Conservation (phyloP, 257 asterid genomes). For the Solanum piurae region DNA sequence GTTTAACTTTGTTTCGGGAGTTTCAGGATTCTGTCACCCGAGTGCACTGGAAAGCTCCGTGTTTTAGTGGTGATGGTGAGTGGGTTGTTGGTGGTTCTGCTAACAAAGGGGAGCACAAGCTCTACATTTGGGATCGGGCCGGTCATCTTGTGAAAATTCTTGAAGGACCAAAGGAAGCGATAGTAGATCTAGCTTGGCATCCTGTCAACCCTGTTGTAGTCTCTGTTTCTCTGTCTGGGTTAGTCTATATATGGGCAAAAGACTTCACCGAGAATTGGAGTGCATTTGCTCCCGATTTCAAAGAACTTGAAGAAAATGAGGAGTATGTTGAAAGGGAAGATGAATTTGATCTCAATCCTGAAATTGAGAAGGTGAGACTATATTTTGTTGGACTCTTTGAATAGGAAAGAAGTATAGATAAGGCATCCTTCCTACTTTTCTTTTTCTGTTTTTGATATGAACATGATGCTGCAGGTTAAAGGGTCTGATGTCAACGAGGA, state of each 20-base stretch:
- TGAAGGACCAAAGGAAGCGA: conserved; percentile 92
- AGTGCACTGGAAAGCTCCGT: conserved; percentile 93
- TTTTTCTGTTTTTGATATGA: conserved; percentile 5
- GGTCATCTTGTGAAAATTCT: conserved; percentile 93
- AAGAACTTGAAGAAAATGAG: conserved; percentile 92
- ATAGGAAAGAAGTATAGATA: background rate
- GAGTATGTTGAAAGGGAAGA: conserved; percentile 92
- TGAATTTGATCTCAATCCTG: conserved; percentile 78
- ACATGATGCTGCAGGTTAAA: conserved; percentile 42
- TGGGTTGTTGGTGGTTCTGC: conserved; percentile 97
- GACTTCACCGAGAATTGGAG: conserved; percentile 97
- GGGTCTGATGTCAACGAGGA: conserved; percentile 62
- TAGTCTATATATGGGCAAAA: conserved; percentile 93
- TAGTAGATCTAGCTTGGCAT: conserved; percentile 89
- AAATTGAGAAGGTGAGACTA: conserved; percentile 44
- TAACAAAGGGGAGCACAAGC: conserved; percentile 93
- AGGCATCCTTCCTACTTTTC: background rate
- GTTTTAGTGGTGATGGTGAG: conserved; percentile 95
- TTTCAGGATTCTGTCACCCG: conserved; percentile 82
- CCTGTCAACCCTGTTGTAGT: conserved; percentile 80
- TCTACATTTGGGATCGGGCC: conserved; percentile 89
- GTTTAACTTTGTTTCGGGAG: conserved; percentile 56
- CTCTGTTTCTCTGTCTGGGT: conserved; percentile 78
- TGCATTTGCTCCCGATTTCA: conserved; percentile 92
- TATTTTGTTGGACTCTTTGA: background rate